Conservation (phyloP, 2,329 filamentous ascomycete genomes). For the Fusarium penzigii region DNA sequence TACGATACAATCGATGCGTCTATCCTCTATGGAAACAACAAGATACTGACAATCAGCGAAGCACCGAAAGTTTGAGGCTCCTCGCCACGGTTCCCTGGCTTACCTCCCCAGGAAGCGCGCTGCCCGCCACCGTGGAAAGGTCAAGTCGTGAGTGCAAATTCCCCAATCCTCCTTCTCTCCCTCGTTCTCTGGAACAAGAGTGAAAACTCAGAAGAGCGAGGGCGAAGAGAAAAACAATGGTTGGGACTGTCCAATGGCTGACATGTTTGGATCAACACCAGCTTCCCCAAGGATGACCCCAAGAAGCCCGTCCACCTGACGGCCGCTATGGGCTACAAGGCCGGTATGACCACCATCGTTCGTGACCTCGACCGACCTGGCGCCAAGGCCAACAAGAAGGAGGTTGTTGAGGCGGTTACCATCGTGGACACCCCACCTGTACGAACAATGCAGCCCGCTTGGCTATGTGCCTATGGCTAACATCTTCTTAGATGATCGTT, state of each 20-base stretch:
- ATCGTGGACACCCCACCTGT: constrained; percentile 94
- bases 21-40: neutral
- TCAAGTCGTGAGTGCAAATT: constrained; percentile 80
- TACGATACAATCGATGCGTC: constrained; percentile 30
- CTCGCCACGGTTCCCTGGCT: constrained; percentile 91
- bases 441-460: constrained; percentile 83
- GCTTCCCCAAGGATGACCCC: constrained; percentile 99
- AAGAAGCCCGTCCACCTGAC: constrained; percentile 99
- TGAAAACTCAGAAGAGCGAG: neutral
- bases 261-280: constrained; percentile 43
- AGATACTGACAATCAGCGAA: constrained; percentile 26
- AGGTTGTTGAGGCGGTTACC: constrained; percentile 86
- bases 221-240: neutral
- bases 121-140: constrained; percentile 92
- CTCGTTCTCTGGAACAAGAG: no score
- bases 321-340: constrained; percentile 99
- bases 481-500: constrained; percentile 89
- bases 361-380: constrained; percentile 98
- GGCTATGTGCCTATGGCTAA: constrained; percentile 73
- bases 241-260: constrained; percentile 21
- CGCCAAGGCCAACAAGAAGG: constrained; percentile 99
- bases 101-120: constrained; percentile 90
- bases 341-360: constrained; percentile 99
- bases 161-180: constrained; percentile 5
- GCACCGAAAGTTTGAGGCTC: constrained; percentile 73